Conservation (phyloP, 495 filamentous ascomycete genomes). For the Penicillium samsonianum region DNA sequence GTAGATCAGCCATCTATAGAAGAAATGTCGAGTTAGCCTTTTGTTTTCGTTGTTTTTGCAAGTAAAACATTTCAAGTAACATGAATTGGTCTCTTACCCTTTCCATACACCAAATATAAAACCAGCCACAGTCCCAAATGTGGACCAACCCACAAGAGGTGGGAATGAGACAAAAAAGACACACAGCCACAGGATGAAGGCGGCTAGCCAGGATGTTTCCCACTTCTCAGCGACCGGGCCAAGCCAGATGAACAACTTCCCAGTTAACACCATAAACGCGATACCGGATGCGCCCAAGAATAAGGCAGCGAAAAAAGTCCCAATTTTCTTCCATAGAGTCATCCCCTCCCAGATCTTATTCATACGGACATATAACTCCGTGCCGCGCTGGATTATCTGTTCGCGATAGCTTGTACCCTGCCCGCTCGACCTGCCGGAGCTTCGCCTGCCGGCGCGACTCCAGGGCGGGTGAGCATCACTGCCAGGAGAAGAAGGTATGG, state of each 20-base stretch:
- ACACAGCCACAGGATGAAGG: constrained; percentile 75
- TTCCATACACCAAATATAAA: constrained; percentile 93
- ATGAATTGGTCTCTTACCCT: constrained; percentile 53
- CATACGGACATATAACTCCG: constrained; percentile 25
- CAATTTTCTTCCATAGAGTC: constrained; percentile 60
- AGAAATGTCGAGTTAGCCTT: constrained; percentile 7
- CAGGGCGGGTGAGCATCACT: constrained; percentile 47
- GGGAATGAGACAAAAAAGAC: constrained; percentile 83
- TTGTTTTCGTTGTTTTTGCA: not conserved
- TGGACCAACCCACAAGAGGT: constrained; percentile 87
- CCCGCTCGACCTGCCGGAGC: constrained; percentile 29
- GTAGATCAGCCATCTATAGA: constrained; percentile 73
- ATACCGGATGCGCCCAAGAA: constrained; percentile 54
- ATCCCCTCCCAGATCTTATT: constrained; percentile 53
- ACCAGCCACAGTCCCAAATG: constrained; percentile 79
- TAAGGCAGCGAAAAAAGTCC: constrained; percentile 54
- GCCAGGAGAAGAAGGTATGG: constrained; percentile 30
- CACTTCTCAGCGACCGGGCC: constrained; percentile 70
- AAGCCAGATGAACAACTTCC: constrained; percentile 72
- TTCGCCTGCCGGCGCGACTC: constrained; percentile 39
- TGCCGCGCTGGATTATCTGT: constrained; percentile 46
- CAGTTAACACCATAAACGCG: constrained; percentile 71
- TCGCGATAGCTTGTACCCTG: constrained; percentile 40
- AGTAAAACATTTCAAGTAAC: not conserved
- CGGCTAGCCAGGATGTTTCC: constrained; percentile 68